Evolutionary conservation across 306 rosid genomes (phyloP), one percentile per base, ranked within the genome.

Genomic region (Lathyrus tuberosus): DNA sequence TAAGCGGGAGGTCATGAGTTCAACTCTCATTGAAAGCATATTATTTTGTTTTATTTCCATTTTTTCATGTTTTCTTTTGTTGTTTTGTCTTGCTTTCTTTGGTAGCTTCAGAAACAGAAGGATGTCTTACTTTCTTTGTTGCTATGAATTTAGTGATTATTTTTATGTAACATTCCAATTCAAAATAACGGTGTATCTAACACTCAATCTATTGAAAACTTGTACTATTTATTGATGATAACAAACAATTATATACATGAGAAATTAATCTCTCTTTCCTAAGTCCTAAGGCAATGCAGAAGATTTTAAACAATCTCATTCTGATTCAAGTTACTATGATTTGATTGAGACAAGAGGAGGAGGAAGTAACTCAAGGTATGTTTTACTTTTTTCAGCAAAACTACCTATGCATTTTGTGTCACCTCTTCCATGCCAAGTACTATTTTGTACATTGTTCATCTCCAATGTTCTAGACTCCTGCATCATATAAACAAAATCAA

Each of bases 371-470:
- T 78, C 89, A 43, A 78, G 72, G n/a, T 83, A 31, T 26, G 84
- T 30, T 58, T 69, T 83, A 62, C 46, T 71, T 5, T 69, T 83
- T 78, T 75, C 89, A 48, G 70, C 80, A 79, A 78, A 72, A 66
- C 90, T 82, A 30, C 85, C 88, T 30, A 89, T 80, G 82, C 78
- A 89, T 69, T 86, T 82, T 15, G 90, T 86, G 81, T 89, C 96
- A 5, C 96, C 96, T 5, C 96, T 76, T 58, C 98, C 96, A 61
- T 85, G 98, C 96, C 98, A 92, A 37, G 82, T 89, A 18, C 98
- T 96, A 79, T 86, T 87, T 79, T 88, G 86, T 63, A 90, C 93
- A 77, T 92, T 92, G 85, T 92, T 92, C 86, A 88, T 89, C 72
- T 92, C 96, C 67, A 92, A 13, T 5, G 98, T 92, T 88, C 96